phyloP scores from a whole-genome alignment of 208 protist genomes.

The Trypanosoma avium region DNA sequence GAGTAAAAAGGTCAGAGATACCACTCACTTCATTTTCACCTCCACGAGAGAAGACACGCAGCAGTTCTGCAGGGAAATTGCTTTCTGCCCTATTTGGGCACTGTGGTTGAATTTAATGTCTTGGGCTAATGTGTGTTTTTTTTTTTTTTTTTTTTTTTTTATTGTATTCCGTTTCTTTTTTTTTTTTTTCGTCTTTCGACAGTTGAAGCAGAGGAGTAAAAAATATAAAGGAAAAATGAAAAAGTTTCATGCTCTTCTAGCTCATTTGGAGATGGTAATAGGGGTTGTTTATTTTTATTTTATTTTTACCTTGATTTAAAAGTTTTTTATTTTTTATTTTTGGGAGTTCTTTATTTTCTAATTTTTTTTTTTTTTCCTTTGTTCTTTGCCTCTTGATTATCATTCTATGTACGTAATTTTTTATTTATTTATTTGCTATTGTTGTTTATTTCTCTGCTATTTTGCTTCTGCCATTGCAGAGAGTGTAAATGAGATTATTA shows the following conservation, averaged over 20 bases:
- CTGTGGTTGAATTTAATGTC: neutral
- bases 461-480: neutral
- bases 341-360: constrained; percentile 2
- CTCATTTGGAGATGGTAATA: neutral
- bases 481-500: no score
- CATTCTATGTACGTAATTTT: constrained; percentile 1
- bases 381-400: neutral
- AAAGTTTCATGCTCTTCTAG: neutral
- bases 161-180: constrained; percentile 8
- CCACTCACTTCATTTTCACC: neutral
- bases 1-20: no score
- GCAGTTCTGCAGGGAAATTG: neutral
- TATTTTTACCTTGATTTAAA: constrained; percentile 6
- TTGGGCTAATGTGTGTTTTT: constrained; percentile 3
- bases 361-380: constrained; percentile 8
- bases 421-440: constrained; percentile 7
- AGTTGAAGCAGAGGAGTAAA: neutral
- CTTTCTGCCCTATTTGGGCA: constrained; percentile 4
- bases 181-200: constrained; percentile 13
- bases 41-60: constrained; percentile 1
- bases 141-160: constrained; percentile 18
- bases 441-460: constrained; percentile 3
- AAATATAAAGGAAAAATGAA: neutral
- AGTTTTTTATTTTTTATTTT: constrained; percentile 5
- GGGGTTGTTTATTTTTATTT: constrained; percentile 16